These are phyloP conservation scores for Rauvolfia tetraphylla DNA, from an alignment of 257 asterid species.

Conservation along the genomic window DNA sequence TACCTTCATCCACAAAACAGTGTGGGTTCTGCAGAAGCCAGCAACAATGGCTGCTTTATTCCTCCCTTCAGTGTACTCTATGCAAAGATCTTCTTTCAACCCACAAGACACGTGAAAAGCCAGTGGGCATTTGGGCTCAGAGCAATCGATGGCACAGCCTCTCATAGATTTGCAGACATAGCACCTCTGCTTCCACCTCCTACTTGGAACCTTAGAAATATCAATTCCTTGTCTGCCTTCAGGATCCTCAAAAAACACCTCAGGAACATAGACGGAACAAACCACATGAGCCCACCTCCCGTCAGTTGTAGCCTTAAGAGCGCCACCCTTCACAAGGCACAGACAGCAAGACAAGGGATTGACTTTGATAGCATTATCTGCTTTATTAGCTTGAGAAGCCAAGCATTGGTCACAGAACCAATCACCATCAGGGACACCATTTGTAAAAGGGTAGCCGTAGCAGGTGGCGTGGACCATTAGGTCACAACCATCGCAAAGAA, in stretches of 20 bases:
- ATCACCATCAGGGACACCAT: constrained; percentile 76
- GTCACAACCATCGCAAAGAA: constrained; percentile 89
- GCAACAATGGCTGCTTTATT: constrained; percentile 59
- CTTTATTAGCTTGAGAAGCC: constrained; percentile 9
- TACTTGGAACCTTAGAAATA: constrained; percentile 42
- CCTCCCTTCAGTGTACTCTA: constrained; percentile 66
- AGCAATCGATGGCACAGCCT: constrained; percentile 79
- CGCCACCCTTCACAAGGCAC: constrained; percentile 64
- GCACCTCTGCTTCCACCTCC: constrained; percentile 62
- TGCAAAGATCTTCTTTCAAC: constrained; percentile 49
- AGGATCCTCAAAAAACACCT: constrained; percentile 61
- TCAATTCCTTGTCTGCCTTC: constrained; percentile 66
- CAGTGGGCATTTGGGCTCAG: constrained; percentile 64
- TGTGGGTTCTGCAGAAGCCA: constrained; percentile 66
- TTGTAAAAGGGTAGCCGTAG: constrained; percentile 64
- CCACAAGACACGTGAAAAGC: constrained; percentile 83
- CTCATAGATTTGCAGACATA: constrained; percentile 44
- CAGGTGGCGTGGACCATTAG: constrained; percentile 80
- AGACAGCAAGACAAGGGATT: constrained; percentile 49
- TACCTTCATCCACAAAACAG: constrained; percentile 85
- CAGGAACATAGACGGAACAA: constrained; percentile 77
- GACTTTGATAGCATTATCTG: background rate
- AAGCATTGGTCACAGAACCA: constrained; percentile 77
- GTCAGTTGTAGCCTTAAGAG: constrained; percentile 66
- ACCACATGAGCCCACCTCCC: constrained; percentile 85